phyloP scores from a whole-genome alignment of 139 green algal genomes.

The Desmodesmus armatus region DNA sequence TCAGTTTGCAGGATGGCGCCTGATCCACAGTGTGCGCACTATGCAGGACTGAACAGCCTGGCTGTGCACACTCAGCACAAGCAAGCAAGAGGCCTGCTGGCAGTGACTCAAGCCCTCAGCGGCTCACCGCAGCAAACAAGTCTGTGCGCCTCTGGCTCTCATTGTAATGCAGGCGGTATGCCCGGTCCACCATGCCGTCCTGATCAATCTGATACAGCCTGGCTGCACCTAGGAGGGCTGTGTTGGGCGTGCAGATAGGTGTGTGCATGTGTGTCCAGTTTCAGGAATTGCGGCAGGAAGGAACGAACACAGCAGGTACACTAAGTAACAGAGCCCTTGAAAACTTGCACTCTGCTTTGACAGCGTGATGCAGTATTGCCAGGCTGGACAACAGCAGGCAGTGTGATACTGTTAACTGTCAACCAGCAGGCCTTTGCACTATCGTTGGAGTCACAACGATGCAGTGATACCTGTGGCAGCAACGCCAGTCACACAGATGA shows the following conservation, averaged over 20 bases:
- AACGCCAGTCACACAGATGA: neutral
- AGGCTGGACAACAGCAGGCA: no score
- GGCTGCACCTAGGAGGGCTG: slow-evolving; percentile 28
- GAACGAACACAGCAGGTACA: neutral
- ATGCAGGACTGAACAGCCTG: no score
- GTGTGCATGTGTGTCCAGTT: neutral
- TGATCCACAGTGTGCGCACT: no score
- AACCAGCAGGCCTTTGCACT: no score
- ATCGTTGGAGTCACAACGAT: neutral
- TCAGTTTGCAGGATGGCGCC: no score
- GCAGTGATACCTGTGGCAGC: neutral
- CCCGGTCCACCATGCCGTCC: slow-evolving; percentile 64
- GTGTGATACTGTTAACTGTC: no score
- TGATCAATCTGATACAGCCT: slow-evolving; percentile 49
- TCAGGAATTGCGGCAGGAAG: slow-evolving; percentile 13
- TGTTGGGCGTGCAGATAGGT: slow-evolving; percentile 3
- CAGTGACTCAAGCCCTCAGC: no score
- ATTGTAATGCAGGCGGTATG: slow-evolving; percentile 72
- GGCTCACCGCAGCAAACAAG: slow-evolving; percentile 43
- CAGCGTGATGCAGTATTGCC: no score
- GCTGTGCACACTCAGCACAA: no score
- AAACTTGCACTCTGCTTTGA: neutral
- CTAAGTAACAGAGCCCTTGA: neutral
- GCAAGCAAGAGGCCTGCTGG: no score
- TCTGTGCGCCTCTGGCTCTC: slow-evolving; percentile 59